Conservation (phyloP, 2,329 filamentous ascomycete genomes). For the Paradendryphiella salina region DNA sequence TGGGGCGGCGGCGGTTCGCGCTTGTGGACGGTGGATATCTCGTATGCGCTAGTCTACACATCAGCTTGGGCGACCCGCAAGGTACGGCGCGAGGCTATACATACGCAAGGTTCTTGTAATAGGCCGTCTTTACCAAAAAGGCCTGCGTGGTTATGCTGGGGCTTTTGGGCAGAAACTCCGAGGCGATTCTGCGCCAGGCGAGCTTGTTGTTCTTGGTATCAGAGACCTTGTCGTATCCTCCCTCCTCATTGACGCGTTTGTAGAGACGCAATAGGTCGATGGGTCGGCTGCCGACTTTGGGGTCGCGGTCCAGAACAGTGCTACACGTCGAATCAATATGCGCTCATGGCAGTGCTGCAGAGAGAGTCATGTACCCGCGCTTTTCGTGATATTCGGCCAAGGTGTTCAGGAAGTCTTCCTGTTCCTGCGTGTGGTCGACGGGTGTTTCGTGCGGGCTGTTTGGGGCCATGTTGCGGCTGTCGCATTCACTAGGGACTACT, state of each 20-base stretch:
- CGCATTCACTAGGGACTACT: conserved; percentile 34
- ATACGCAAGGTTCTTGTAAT: conserved; percentile 82
- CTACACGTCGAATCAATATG: conserved; percentile 44
- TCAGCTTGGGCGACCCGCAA: conserved; percentile 7
- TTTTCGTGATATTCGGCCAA: conserved; percentile 74
- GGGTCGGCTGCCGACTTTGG: conserved; percentile 75
- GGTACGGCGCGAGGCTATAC: conserved; percentile 20
- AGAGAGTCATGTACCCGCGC: conserved; percentile 61
- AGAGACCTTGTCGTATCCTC: conserved; percentile 80
- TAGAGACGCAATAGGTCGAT: conserved; percentile 80
- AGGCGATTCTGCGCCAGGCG: conserved; percentile 78
- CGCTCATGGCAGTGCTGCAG: conserved; percentile 25
- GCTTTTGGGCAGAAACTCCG: conserved; percentile 73
- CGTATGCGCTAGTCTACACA: conserved; percentile 63
- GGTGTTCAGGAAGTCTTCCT: conserved; percentile 76
- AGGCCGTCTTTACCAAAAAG: conserved; percentile 82
- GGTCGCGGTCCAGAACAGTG: conserved; percentile 76
- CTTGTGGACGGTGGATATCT: conserved; percentile 76
- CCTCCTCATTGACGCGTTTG: conserved; percentile 72
- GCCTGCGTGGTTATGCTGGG: conserved; percentile 77
- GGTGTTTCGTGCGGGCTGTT: conserved; percentile 49
- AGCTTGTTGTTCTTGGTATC: conserved; percentile 73
- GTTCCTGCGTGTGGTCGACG: conserved; percentile 62
- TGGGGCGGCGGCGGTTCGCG: conserved; percentile 84
- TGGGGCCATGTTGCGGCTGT: conserved; percentile 52